Base-by-base conservation (phyloP, 768 basidiomycete genomes). In the Leccinellum albellum region DNA sequence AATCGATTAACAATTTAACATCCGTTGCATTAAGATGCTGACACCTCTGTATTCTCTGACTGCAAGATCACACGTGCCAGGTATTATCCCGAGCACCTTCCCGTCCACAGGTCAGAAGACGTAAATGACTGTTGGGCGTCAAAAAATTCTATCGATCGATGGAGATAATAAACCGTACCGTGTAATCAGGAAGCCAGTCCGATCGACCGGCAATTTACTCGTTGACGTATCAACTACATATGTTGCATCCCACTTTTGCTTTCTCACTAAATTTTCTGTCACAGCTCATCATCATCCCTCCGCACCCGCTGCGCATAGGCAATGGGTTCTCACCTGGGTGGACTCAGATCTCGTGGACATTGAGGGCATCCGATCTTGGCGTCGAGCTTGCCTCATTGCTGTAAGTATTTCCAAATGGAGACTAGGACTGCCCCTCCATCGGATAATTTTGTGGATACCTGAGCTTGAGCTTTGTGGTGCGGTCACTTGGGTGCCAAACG, bases 41-140 rank as follows among this genome's bases (percentile, higher is more conserved):
- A 21, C 33, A 15, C 40, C 1, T 42, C 40, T 20, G 20, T 6
- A 42, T 20, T 42, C n/a, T 37, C 45, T 23, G 24, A 37, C 42
- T 15, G 42, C 47, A 31, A 40, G 42, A 51, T 60, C 9, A 31
- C 62, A 51, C 48, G 15, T 28, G 31, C 14, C n/a, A 29, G 23
- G 21, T 14, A 46, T 51, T 57, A 65, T 56, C 37, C n/a, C 33
- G 23, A 42, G 20, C 23, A 40, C 50, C 47, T 56, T 24, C 20
- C 28, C n/a, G n/a, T 24, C n/a, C 10, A 23, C 54, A 37, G 12
- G 54, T 50, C 33, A 12, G 23, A 68, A 63, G 55, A 63, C 66
- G 66, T 68, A 66, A 66, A 46, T 8, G 42, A 28, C 21, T 20
- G 48, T 33, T 37, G 9, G 54, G 33, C 24, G 49, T 29, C 23